A percentile compares a stretch with the other conserved stretches of the same genome.
Conservation (phyloP, 306 rosid species). For the Gleditsia sinensis region DNA sequence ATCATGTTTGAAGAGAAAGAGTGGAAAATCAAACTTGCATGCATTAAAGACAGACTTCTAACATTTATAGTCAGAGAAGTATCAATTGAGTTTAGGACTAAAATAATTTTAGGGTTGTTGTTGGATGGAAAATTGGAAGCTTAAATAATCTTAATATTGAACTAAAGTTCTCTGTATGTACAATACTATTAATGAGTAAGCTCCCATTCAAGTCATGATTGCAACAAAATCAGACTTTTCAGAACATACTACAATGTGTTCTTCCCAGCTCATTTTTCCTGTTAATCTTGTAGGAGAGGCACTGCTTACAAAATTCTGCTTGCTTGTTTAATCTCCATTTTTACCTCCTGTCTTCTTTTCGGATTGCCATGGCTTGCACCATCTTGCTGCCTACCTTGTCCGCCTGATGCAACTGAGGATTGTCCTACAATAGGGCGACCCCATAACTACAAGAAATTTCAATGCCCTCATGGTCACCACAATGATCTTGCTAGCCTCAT, state of each 20-base stretch:
- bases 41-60: too few relatives aligned
- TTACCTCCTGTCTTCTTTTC: constrained; percentile 88
- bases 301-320: constrained; percentile 61
- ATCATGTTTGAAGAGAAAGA: too few relatives aligned
- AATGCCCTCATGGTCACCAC: constrained; percentile 71
- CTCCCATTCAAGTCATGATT: constrained; percentile 17
- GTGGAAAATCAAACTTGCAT: too few relatives aligned
- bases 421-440: constrained; percentile 98
- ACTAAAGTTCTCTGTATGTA: constrained; percentile 75
- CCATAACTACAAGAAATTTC: constrained; percentile 96
- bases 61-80: too few relatives aligned
- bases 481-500: constrained; percentile 98
- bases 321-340: constrained; percentile 72
- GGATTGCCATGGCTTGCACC: constrained; percentile 96
- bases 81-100: too few relatives aligned
- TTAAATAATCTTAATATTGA: constrained; percentile 70
- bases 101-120: too few relatives aligned
- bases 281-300: constrained; percentile 69
- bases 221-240: constrained; percentile 13
- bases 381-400: constrained; percentile 80
- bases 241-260: background rate
- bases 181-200: constrained; percentile 79
- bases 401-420: constrained; percentile 65
- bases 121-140: constrained; percentile 91
- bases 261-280: constrained; percentile 33